These are phyloP conservation scores for Thelonectria olida DNA, from an alignment of 2,329 filamentous ascomycete species.

Conservation along the genomic window DNA sequence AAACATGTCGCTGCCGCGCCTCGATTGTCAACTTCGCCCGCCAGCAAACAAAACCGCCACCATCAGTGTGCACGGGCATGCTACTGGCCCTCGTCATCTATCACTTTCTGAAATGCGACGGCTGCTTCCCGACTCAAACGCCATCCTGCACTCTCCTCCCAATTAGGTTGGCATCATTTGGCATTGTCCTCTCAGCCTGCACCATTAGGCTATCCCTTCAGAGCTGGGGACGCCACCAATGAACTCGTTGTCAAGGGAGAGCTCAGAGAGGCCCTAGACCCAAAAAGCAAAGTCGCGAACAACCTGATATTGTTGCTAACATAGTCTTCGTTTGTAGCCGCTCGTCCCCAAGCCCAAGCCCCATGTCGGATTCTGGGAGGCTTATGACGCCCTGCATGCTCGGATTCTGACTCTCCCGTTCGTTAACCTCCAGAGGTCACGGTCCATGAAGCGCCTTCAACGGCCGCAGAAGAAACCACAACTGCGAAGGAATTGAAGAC, in stretches of 20 bases:
- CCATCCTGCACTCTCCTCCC: conserved; percentile 34
- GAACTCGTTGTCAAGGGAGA: neutral
- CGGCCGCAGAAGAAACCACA: conserved; percentile 29
- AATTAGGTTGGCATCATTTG: conserved; percentile 30
- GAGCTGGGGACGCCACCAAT: neutral
- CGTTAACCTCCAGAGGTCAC: neutral
- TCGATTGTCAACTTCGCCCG: neutral
- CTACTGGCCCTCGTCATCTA: conserved; percentile 13
- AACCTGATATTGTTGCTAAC: conserved; percentile 21
- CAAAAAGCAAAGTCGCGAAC: conserved; percentile 30
- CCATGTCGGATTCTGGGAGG: neutral
- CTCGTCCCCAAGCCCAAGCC: neutral
- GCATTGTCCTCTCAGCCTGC: conserved; percentile 23
- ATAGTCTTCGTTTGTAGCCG: neutral
- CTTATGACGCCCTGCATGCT: conserved; percentile 30
- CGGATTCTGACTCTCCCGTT: neutral
- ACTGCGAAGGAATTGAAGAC: conserved; percentile 25
- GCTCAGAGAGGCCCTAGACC: neutral
- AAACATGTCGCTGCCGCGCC: no score
- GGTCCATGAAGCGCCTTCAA: neutral
- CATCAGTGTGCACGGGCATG: neutral
- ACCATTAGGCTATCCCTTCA: no score
- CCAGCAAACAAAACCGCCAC: neutral
- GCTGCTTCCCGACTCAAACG: conserved; percentile 15
- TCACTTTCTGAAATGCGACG: conserved; percentile 15